phyloP scores from a whole-genome alignment of 169 alveolate genomes.

The Amoebophrya sp. region DNA sequence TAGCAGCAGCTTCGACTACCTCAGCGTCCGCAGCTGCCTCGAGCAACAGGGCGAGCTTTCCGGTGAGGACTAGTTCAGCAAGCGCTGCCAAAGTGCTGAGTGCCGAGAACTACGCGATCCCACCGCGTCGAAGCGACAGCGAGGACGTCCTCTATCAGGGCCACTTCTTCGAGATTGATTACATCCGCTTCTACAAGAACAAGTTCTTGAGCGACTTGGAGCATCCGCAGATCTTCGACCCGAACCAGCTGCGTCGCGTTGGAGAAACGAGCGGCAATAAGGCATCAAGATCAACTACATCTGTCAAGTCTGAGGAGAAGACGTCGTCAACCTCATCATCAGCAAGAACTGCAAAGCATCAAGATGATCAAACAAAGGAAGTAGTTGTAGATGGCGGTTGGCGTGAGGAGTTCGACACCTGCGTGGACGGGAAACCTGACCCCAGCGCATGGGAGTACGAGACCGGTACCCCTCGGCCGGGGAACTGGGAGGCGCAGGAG shows the following conservation, averaged over 20 bases:
- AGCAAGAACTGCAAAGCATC: background rate
- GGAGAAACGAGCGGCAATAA: too few species aligned
- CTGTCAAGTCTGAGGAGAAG: background rate
- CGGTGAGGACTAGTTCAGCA: too few species aligned
- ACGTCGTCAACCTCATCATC: background rate
- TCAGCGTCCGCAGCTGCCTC: too few species aligned
- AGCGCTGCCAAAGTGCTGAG: background rate
- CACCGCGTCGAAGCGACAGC: background rate
- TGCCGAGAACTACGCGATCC: background rate
- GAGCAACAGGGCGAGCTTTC: too few species aligned
- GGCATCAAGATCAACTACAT: too few species aligned
- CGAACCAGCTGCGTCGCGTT: too few species aligned
- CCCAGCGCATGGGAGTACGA: background rate
- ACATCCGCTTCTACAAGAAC: background rate
- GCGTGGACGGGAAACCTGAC: background rate
- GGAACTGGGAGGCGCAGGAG: constrained; percentile 13
- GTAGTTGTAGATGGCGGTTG: background rate
- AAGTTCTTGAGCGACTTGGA: background rate
- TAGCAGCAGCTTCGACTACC: too few species aligned
- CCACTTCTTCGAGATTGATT: background rate
- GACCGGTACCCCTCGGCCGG: background rate
- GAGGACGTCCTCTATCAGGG: background rate
- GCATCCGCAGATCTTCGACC: too few species aligned
- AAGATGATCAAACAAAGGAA: background rate
- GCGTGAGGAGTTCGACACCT: background rate